These are phyloP conservation scores for Jacaranda mimosifolia DNA, from an alignment of 257 asterid species.

Conservation along the genomic window DNA sequence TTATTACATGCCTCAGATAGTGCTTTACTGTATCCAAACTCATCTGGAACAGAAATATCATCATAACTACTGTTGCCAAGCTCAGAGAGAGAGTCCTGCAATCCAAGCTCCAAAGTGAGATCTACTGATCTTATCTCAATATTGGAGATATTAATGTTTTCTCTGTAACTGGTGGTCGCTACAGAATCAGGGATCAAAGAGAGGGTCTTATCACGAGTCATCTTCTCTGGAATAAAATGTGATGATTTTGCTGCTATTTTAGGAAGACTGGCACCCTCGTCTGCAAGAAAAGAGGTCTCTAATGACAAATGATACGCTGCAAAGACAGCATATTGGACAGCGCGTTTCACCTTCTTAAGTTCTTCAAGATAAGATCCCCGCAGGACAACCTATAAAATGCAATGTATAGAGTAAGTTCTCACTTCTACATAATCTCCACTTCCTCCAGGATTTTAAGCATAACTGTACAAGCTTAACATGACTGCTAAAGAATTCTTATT, in stretches of 20 bases:
- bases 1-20: slow-evolving; percentile 47
- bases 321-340: slow-evolving; percentile 82
- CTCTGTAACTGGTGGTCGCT: background rate
- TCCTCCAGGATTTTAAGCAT: too few relatives aligned
- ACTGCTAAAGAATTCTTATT: background rate
- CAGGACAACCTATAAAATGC: slow-evolving; percentile 70
- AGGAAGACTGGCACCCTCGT: slow-evolving; percentile 95
- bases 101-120: slow-evolving; percentile 56
- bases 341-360: slow-evolving; percentile 87
- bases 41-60: slow-evolving; percentile 49
- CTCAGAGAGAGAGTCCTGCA: slow-evolving; percentile 61
- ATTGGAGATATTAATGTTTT: slow-evolving; percentile 41
- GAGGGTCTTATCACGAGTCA: slow-evolving; percentile 43
- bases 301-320: slow-evolving; percentile 94
- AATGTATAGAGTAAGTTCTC: slow-evolving; percentile 32
- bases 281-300: slow-evolving; percentile 92
- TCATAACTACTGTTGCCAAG: slow-evolving; percentile 41
- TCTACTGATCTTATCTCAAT: slow-evolving; percentile 43
- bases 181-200: slow-evolving; percentile 43
- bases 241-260: slow-evolving; percentile 46
- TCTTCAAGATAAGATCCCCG: slow-evolving; percentile 79
- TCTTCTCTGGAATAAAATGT: slow-evolving; percentile 43
- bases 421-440: background rate
- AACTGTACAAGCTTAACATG: too few relatives aligned
- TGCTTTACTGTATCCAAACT: slow-evolving; percentile 46